Conservation (phyloP, 371 early-diverging fungal species). For the Zopfochytrium polystomum region DNA sequence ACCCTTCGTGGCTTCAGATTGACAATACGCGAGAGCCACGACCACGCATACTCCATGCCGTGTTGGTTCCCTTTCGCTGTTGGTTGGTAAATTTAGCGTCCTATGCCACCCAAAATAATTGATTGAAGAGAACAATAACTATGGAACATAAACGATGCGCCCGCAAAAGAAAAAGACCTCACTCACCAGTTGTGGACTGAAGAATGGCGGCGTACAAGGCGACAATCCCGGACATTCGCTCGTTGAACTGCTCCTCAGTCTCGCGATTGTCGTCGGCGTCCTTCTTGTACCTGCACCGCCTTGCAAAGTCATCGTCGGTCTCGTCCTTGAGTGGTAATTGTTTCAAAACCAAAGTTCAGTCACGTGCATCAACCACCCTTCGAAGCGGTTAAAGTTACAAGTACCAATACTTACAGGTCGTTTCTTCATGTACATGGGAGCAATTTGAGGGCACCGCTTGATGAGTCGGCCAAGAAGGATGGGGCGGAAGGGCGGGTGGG, state of each 20-base stretch:
- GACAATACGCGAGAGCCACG: conserved; percentile 73
- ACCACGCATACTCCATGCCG: conserved; percentile 69
- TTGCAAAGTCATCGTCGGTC: conserved; percentile 42
- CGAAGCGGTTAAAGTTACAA: not conserved
- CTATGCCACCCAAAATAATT: too few relatives aligned
- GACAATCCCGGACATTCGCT: conserved; percentile 70
- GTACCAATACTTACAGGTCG: conserved; percentile 47
- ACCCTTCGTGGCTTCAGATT: conserved; percentile 72
- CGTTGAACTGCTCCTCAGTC: conserved; percentile 59
- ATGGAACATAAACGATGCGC: not conserved
- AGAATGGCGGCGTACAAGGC: conserved; percentile 74
- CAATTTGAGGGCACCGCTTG: conserved; percentile 74
- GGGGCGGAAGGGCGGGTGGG: conserved; percentile 60
- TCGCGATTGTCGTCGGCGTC: conserved; percentile 56
- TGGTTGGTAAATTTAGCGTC: conserved; percentile 12
- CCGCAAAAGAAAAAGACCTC: not conserved
- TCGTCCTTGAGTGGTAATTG: conserved; percentile 25
- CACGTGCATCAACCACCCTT: not conserved
- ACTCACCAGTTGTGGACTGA: conserved; percentile 56
- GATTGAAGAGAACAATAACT: not conserved
- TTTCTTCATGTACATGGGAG: conserved; percentile 63
- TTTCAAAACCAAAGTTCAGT: not conserved
- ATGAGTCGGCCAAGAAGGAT: conserved; percentile 71
- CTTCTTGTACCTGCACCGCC: conserved; percentile 52
- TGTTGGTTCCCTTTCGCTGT: conserved; percentile 52